Conservation (phyloP, 2,329 filamentous ascomycete species). For the Colletotrichum cuscutae region DNA sequence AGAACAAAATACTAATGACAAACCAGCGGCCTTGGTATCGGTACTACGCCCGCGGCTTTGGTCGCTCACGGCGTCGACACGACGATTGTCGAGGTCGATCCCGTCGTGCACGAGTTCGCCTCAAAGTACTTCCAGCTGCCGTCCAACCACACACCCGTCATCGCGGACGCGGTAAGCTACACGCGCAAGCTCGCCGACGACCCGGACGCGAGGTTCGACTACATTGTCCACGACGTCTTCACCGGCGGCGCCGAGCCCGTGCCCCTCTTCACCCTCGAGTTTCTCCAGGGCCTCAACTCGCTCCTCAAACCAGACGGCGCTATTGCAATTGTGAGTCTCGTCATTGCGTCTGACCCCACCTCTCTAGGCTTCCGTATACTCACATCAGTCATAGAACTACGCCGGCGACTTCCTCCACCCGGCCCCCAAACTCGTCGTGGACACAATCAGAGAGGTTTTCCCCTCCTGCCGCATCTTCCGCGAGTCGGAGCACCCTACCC, state of each 20-base stretch:
- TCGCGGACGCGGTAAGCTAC: constrained; percentile 85
- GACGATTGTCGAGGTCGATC: constrained; percentile 95
- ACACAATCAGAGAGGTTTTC: constrained; percentile 85
- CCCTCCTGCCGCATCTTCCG: constrained; percentile 92
- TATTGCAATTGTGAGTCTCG: constrained; percentile 80
- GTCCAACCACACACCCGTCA: constrained; percentile 79
- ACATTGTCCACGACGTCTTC: constrained; percentile 97
- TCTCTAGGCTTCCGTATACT: constrained; percentile 18
- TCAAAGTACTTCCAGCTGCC: constrained; percentile 84
- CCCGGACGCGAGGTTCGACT: constrained; percentile 74
- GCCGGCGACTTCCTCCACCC: constrained; percentile 86
- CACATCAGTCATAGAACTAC: constrained; percentile 75
- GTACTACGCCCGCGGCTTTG: constrained; percentile 88
- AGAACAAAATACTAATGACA: constrained; percentile 23
- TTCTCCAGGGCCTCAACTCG: constrained; percentile 75
- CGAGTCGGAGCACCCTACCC: constrained; percentile 70
- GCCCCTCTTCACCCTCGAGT: constrained; percentile 86
- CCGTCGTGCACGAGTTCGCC: constrained; percentile 86
- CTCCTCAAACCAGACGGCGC: constrained; percentile 83
- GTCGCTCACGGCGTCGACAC: constrained; percentile 91
- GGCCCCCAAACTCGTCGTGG: constrained; percentile 80
- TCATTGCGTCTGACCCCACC: too few relatives aligned
- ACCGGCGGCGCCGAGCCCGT: constrained; percentile 95
- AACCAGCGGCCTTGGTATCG: constrained; percentile 85
- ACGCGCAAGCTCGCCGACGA: constrained; percentile 57